Base-by-base conservation (phyloP, 352 stramenopile genomes). In the Phytopythium cucurbitacearum region DNA sequence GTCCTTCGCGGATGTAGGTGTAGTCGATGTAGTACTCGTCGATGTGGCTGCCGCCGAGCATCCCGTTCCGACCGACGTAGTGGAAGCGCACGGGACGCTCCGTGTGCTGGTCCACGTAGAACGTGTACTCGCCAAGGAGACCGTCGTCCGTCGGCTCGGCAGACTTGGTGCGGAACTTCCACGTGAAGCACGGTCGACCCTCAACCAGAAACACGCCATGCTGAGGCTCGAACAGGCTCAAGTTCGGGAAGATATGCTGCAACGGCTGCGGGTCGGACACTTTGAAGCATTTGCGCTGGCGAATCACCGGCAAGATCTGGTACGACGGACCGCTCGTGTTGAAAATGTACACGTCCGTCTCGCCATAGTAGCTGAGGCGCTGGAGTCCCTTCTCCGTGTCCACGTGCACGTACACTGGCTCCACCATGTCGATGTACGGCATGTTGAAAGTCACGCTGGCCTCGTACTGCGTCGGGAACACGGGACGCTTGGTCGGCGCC, bases 21-120 rank as follows among this genome's bases (percentile, higher is more conserved):
- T 96, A 96, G 60, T 96, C 85, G 48, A 96, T 53, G 51, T 76
- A 93, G 65, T 96, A 96, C 66, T 96, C 85, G 54, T 96, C 88
- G 53, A 94, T 89, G 66, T 96, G 88, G 53, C 83, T 94, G 4
- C 82, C 86, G 21, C 86, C 84, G 10, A 96, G 66, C 70, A 95
- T 80, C 0, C 70, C 65, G 54, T 95, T 95, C 59, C 89, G 86
- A 9, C 88, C 88, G 0, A 94, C 59, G 51, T 91, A 96, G 53
- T 95, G 79, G 58, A 95, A 94, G 21, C 80, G 80, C 48, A 96
- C 84, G 34, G 86, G 85, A 7, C 73, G 57, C 45, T 94, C 80
- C 10, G 71, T 85, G 36, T 69, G 64, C 55, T 87, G 75, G 57
- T 94, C 83, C 21, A 95, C 84, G 53, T 87, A 96, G 21, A 95